phyloP scores from a whole-genome alignment of 2,329 filamentous ascomycete species.

The Sarocladium brachiariae region DNA sequence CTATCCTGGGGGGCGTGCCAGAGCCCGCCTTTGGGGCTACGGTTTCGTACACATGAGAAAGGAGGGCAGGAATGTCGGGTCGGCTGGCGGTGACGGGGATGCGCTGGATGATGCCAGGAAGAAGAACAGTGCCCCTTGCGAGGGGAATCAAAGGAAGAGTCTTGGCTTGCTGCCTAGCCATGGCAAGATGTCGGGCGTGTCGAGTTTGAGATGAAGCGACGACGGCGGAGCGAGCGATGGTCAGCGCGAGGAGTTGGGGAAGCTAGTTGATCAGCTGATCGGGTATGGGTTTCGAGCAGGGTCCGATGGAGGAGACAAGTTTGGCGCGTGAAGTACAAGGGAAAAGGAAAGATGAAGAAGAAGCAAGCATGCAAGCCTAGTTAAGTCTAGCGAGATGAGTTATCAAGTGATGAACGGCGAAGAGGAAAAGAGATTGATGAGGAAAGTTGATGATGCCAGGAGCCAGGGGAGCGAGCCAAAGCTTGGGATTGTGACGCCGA shows the following conservation, averaged over 20 bases:
- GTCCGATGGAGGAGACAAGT: too few relatives aligned
- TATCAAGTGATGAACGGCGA: background rate
- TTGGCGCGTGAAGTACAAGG: too few relatives aligned
- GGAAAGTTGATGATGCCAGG: background rate
- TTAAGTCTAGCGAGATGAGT: background rate
- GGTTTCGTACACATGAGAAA: constrained; percentile 77
- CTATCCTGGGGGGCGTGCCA: constrained; percentile 45
- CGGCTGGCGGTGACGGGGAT: constrained; percentile 74
- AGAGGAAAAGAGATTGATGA: background rate
- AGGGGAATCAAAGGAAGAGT: constrained; percentile 75
- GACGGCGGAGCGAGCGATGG: too few relatives aligned
- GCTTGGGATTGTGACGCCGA: background rate
- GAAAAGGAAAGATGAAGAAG: background rate
- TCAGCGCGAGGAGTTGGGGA: too few relatives aligned
- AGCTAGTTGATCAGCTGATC: too few relatives aligned
- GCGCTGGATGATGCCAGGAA: constrained; percentile 79
- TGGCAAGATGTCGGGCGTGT: constrained; percentile 18
- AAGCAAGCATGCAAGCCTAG: background rate
- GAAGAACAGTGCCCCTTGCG: constrained; percentile 70
- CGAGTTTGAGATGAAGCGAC: too few relatives aligned
- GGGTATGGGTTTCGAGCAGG: too few relatives aligned
- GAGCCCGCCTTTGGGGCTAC: constrained; percentile 62
- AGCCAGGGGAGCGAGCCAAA: background rate
- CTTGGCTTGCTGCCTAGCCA: constrained; percentile 35
- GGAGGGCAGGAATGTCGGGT: constrained; percentile 79